phyloP scores from a whole-genome alignment of 306 rosid genomes.

The Vigna mungo region DNA sequence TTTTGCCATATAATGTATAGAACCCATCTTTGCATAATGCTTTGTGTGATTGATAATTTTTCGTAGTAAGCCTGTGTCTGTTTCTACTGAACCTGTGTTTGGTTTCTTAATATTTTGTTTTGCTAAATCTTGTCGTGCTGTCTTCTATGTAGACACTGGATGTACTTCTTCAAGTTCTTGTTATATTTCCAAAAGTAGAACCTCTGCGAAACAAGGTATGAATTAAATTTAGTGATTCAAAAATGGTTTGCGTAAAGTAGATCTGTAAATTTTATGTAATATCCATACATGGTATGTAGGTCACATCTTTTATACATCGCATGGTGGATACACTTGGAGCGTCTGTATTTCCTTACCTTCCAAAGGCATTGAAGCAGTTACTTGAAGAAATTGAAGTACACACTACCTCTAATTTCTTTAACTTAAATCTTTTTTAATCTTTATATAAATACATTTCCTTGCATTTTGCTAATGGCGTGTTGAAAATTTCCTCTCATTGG shows the following conservation, averaged over 20 bases:
- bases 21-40: slow-evolving; percentile 33
- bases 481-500: background rate
- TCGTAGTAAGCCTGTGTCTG: slow-evolving; percentile 22
- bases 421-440: slow-evolving; percentile 2
- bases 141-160: slow-evolving; percentile 72
- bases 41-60: slow-evolving; percentile 4
- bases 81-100: background rate
- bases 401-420: slow-evolving; percentile 31
- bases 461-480: slow-evolving; percentile 11
- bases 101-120: slow-evolving; percentile 21
- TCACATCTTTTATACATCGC: slow-evolving; percentile 93
- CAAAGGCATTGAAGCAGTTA: slow-evolving; percentile 88
- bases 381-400: slow-evolving; percentile 90
- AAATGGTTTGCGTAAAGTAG: background rate
- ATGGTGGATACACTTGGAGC: slow-evolving; percentile 95
- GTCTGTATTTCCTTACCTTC: slow-evolving; percentile 92
- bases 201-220: slow-evolving; percentile 75
- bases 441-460: slow-evolving; percentile 26
- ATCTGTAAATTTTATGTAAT: slow-evolving; percentile 38
- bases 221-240: slow-evolving; percentile 28
- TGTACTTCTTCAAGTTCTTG: slow-evolving; percentile 90
- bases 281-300: slow-evolving; percentile 56
- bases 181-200: slow-evolving; percentile 82
- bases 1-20: background rate
- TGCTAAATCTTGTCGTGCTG: slow-evolving; percentile 37